These are phyloP conservation scores for Crocinoboletus sp. DNA, from an alignment of 1,284 basidiomycete species.

Conservation along the genomic window DNA sequence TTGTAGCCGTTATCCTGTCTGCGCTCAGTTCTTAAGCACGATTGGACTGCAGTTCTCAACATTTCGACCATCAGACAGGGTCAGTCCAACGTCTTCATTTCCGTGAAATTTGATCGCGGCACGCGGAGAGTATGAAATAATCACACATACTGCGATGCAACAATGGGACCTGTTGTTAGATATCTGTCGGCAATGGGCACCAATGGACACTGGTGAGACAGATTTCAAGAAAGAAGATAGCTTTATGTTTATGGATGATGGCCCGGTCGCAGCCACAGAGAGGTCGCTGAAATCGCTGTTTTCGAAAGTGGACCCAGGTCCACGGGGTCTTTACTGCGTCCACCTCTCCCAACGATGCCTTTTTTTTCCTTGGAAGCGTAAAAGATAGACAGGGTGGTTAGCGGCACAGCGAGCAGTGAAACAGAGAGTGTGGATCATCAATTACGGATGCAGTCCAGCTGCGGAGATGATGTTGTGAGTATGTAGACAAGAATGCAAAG, in stretches of 20 bases:
- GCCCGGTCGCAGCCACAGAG: background rate
- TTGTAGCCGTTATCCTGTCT: too few relatives aligned
- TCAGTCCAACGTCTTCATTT: conserved; percentile 41
- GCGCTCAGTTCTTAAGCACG: conserved; percentile 14
- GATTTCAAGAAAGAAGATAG: conserved; percentile 5
- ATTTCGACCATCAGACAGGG: background rate
- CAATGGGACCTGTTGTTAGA: conserved; percentile 48
- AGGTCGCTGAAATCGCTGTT: conserved; percentile 14
- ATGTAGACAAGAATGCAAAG: conserved; percentile 23
- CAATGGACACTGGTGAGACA: conserved; percentile 33
- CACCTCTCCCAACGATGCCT: conserved; percentile 9
- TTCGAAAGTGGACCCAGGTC: conserved; percentile 2
- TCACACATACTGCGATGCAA: conserved; percentile 41
- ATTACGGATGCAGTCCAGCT: conserved; percentile 29
- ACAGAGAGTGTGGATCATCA: conserved; percentile 39
- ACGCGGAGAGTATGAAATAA: conserved; percentile 36
- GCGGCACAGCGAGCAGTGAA: conserved; percentile 37
- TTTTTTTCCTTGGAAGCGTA: conserved; percentile 21
- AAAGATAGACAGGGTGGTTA: conserved; percentile 15
- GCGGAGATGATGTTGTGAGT: conserved; percentile 18
- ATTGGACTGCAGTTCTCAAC: conserved; percentile 1
- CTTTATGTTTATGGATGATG: conserved; percentile 7
- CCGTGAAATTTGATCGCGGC: conserved; percentile 28
- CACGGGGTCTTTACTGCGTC: background rate
- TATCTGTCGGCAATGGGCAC: conserved; percentile 39